phyloP scores from a whole-genome alignment of 345 rosid genomes.

The Camelina laxa region DNA sequence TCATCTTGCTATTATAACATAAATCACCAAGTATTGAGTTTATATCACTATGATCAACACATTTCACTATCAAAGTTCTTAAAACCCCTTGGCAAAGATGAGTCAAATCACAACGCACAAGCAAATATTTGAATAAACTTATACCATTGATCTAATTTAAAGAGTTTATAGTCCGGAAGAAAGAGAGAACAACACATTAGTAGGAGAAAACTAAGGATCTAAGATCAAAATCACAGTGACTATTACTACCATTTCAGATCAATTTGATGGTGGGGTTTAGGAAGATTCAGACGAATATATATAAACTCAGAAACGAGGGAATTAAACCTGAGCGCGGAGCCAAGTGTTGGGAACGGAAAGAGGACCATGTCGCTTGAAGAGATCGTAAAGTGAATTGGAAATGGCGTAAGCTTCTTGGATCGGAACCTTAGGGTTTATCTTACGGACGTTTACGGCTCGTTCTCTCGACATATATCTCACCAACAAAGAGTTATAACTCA shows the following conservation, averaged over 20 bases:
- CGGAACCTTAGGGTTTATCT: conserved; percentile 92
- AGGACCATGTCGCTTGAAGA: conserved; percentile 76
- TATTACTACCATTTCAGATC: conserved; percentile 7
- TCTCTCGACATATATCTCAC: conserved; percentile 72
- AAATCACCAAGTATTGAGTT: neutral
- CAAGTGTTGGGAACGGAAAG: conserved; percentile 79
- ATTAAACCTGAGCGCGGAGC: conserved; percentile 71
- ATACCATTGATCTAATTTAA: neutral
- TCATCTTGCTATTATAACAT: neutral
- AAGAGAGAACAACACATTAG: no score
- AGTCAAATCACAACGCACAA: neutral
- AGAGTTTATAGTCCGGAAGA: no score
- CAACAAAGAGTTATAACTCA: conserved; percentile 31
- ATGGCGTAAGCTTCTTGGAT: conserved; percentile 81
- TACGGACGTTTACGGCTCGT: conserved; percentile 80
- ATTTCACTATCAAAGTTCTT: neutral
- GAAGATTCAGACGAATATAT: neutral
- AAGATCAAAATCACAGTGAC: neutral
- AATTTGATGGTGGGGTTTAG: neutral
- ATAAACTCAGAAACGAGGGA: neutral
- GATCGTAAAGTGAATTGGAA: conserved; percentile 64
- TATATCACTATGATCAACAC: neutral
- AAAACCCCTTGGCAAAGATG: neutral
- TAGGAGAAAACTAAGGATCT: neutral
- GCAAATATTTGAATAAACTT: neutral